Evolutionary conservation across 768 basidiomycete species (phyloP).

Genomic region (Trametes punicea): DNA sequence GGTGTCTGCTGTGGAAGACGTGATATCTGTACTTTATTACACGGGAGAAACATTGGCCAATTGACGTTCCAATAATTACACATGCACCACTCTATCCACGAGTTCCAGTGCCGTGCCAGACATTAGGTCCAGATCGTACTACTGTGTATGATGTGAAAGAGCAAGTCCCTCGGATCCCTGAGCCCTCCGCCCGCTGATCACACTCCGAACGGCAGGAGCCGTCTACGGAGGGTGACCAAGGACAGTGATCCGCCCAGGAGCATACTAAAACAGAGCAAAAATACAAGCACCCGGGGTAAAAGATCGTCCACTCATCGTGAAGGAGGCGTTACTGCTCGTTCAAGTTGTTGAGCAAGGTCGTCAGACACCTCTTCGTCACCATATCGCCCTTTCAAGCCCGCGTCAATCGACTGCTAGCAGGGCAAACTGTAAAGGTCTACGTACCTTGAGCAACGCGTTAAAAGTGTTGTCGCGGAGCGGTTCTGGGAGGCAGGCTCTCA

Average conservation of each 20-base stretch:
- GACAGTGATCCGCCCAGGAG: conserved; percentile 11
- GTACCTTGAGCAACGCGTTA: conserved; percentile 81
- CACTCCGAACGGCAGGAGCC: too few species aligned
- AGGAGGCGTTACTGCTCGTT: conserved; percentile 42
- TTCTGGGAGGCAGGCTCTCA: conserved; percentile 93
- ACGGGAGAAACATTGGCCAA: background rate
- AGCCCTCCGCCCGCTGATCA: background rate
- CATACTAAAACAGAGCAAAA: conserved; percentile 20
- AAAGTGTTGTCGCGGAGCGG: conserved; percentile 94
- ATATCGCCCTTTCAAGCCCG: conserved; percentile 71
- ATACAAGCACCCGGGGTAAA: conserved; percentile 20
- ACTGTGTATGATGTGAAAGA: conserved; percentile 6
- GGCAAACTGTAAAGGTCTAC: conserved; percentile 13
- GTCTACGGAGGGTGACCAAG: background rate
- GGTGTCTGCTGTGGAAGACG: background rate
- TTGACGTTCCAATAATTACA: conserved; percentile 4
- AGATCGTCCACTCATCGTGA: conserved; percentile 10
- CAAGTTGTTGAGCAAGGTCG: conserved; percentile 85
- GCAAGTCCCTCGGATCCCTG: conserved; percentile 1
- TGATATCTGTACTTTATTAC: conserved; percentile 12
- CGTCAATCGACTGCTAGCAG: background rate
- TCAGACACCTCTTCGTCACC: conserved; percentile 94
- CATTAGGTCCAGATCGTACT: conserved; percentile 16
- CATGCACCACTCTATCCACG: conserved; percentile 8
- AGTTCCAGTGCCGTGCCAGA: background rate